Evolutionary conservation across 192 early-diverging fungal genomes (phyloP).

Genomic region (Mortierella hygrophila): DNA sequence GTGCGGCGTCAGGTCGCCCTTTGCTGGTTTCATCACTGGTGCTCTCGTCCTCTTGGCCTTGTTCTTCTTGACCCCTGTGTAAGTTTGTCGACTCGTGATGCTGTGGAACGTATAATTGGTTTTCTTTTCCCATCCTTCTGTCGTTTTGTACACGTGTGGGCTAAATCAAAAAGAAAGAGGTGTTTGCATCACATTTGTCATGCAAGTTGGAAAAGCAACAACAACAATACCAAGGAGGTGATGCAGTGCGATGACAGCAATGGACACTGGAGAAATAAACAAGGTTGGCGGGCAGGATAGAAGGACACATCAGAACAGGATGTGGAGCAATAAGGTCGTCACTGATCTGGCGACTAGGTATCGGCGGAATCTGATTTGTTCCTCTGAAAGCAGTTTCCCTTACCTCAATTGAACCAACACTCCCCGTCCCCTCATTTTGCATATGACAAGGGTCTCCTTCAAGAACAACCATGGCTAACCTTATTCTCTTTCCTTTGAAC

Average conservation of each 20-base stretch:
- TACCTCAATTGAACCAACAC: background rate
- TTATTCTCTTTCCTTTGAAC: background rate
- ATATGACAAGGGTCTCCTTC: background rate
- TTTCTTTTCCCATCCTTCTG: background rate
- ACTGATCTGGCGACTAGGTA: background rate
- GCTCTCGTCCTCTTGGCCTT: conserved; percentile 85
- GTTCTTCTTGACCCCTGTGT: conserved; percentile 81
- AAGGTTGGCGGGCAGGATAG: background rate
- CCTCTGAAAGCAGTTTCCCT: background rate
- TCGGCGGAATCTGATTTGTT: background rate
- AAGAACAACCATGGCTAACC: background rate
- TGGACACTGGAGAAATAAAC: background rate
- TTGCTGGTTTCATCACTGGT: conserved; percentile 84
- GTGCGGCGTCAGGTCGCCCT: conserved; percentile 87
- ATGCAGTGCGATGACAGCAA: too few relatives aligned
- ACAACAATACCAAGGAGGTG: background rate
- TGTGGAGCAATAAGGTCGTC: background rate
- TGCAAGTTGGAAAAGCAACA: background rate
- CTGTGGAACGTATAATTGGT: background rate
- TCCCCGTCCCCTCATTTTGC: too few relatives aligned
- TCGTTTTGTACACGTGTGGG: background rate
- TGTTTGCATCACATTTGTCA: background rate
- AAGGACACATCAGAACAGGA: background rate
- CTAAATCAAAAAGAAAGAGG: background rate
- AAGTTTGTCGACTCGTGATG: conserved; percentile 17